Evolutionary conservation across 1,139 yeast species (phyloP), one percentile per base, ranked within the genome.

Genomic region (Debaryomyces singareniensis): DNA sequence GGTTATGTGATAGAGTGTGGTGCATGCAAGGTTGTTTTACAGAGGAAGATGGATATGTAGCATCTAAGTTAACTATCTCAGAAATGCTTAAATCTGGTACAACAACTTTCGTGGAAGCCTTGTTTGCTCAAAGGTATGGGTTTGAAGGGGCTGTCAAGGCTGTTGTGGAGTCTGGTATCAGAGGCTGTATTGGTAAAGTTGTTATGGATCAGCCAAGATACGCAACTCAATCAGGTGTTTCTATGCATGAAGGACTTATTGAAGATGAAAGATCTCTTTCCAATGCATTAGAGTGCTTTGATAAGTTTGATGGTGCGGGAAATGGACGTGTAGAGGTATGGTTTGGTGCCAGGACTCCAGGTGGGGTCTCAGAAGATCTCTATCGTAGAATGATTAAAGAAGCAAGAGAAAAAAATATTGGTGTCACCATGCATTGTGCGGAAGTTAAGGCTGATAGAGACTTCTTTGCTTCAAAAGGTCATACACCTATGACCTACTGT

Each of bases 71-170:
- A 15, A 45, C 51, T 11, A 44, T 44, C 28, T 36, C 46, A 2
- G 52, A 47, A 28, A 45, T 45, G 45, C 37, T 47, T 20, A 47
- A 45, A 27, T 37, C 46, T n/a, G 52, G 52, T 9, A 47, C 52
- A 5, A 47, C 52, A 9, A 39, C 45, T 15, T 44, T 44, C 30
- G 56, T 55, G 4, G 37, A 39, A 28, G 38, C 45, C 13, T 30
- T 37, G 13, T 37, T 37, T 25, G 40, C 40, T 26, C 35, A 36
- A 30, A 24, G 40, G 12, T 47, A 48, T 32, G 42, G 49, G 15
- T 39, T 44, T 23, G 32, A 37, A 6, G 62, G 59, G 4, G 56
- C 60, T 7, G 45, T 36, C 5, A 36, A 37, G 21, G 52, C 52
- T 5, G 51, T 43, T 6, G 42, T 38, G 14, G 47, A 47, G 29